phyloP scores from a whole-genome alignment of 208 protist genomes.

The Strigomonas culicis region DNA sequence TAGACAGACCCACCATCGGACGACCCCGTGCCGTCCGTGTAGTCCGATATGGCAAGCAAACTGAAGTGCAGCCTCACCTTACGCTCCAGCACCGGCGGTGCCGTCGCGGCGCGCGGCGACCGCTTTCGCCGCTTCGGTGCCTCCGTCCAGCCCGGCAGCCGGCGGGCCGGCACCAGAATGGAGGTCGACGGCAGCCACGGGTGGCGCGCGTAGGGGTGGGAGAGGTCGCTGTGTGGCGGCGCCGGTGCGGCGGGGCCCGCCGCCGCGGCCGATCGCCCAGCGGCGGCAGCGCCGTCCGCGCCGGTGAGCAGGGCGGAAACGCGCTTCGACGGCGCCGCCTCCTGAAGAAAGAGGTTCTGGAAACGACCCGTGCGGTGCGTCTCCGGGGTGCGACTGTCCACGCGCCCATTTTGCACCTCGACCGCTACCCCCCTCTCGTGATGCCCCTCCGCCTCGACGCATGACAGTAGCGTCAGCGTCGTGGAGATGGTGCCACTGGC shows the following conservation, averaged over 20 bases:
- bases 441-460: slow-evolving; percentile 11
- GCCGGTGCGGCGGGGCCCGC: background rate
- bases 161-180: background rate
- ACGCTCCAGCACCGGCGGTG: background rate
- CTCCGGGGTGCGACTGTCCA: background rate
- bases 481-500: slow-evolving; percentile 16
- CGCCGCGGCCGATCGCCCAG: no score
- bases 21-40: no score
- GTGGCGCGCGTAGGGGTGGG: background rate
- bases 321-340: background rate
- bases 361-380: background rate
- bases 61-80: background rate
- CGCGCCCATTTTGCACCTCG: no score
- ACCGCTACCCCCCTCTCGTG: background rate
- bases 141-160: background rate
- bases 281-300: no score
- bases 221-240: background rate
- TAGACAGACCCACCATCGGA: background rate
- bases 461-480: slow-evolving; percentile 18
- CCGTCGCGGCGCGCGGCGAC: no score
- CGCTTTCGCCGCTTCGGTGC: no score
- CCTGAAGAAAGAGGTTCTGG: background rate
- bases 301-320: background rate
- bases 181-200: background rate
- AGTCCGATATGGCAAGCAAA: background rate